These are phyloP conservation scores for Macrotyloma uniflorum DNA, from an alignment of 306 rosid genomes.

Conservation along the genomic window DNA sequence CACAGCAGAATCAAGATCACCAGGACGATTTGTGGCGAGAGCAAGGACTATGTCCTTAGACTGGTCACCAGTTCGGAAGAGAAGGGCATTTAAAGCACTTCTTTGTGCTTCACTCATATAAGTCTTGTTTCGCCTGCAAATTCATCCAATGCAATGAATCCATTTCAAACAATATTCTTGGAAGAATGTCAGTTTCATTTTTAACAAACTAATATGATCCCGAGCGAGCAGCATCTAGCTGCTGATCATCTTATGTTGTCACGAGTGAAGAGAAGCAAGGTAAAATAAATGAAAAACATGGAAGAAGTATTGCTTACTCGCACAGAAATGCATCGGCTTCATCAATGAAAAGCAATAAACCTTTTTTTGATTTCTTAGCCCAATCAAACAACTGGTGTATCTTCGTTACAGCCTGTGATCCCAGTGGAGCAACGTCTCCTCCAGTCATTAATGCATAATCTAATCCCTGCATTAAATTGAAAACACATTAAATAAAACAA, in stretches of 20 bases:
- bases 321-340: conserved; percentile 99
- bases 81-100: conserved; percentile 97
- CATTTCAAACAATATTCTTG: conserved; percentile 12
- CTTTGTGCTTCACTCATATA: conserved; percentile 99
- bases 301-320: conserved; percentile 70
- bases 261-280: background rate
- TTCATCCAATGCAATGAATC: conserved; percentile 39
- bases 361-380: conserved; percentile 84
- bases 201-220: background rate
- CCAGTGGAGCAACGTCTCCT: conserved; percentile 98
- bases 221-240: background rate
- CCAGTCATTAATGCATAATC: conserved; percentile 99
- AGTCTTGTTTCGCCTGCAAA: conserved; percentile 90
- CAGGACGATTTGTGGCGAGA: conserved; percentile 95
- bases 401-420: conserved; percentile 97
- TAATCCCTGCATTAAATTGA: conserved; percentile 64
- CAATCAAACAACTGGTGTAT: conserved; percentile 97
- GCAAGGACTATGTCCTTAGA: conserved; percentile 99
- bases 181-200: background rate
- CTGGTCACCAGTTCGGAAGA: conserved; percentile 96
- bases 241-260: background rate
- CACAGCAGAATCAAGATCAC: conserved; percentile 97
- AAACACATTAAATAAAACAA: background rate
- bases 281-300: conserved; percentile 9
- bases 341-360: conserved; percentile 93